These are phyloP conservation scores for Penicillium frequentans DNA, from an alignment of 2,329 filamentous ascomycete genomes.

Conservation along the genomic window DNA sequence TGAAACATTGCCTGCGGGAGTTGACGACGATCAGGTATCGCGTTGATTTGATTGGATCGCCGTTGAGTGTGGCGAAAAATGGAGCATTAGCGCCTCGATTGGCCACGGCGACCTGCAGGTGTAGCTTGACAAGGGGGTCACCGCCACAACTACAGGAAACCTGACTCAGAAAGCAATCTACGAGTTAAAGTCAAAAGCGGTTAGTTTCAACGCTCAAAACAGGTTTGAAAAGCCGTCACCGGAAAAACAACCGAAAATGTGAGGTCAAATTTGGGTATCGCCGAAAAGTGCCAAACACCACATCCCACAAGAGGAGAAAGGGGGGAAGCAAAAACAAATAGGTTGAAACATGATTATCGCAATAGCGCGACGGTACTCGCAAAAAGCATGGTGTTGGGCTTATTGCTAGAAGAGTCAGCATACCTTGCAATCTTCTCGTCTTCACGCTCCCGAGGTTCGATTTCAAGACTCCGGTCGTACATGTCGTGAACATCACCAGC, in stretches of 20 bases:
- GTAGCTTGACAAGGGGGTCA: constrained; percentile 22
- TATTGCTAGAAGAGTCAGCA: constrained; percentile 39
- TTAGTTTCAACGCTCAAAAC: constrained; percentile 32
- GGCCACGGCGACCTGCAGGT: constrained; percentile 17
- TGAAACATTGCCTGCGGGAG: constrained; percentile 6
- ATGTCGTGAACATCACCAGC: constrained; percentile 97
- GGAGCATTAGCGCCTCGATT: constrained; percentile 9
- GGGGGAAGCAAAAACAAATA: constrained; percentile 10
- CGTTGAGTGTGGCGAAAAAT: constrained; percentile 11
- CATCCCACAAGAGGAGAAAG: constrained; percentile 8
- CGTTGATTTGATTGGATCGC: constrained; percentile 15
- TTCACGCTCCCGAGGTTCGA: constrained; percentile 93
- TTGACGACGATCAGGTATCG: constrained; percentile 4
- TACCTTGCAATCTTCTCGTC: constrained; percentile 99
- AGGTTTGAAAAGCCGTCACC: constrained; percentile 12
- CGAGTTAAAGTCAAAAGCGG: constrained; percentile 29
- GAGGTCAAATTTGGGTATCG: constrained; percentile 34
- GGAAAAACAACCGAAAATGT: constrained; percentile 6
- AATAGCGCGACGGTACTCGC: constrained; percentile 34
- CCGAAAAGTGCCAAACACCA: constrained; percentile 23
- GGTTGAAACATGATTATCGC: constrained; percentile 25
- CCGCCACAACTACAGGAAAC: constrained; percentile 42
- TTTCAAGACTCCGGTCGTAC: constrained; percentile 93
- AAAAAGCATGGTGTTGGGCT: constrained; percentile 31
- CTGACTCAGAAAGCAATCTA: constrained; percentile 51